Percentiles rank a stretch among this genome's conserved stretches.
Conservation (phyloP, 2,329 filamentous ascomycete genomes). For the Colletotrichum chrysophilum region DNA sequence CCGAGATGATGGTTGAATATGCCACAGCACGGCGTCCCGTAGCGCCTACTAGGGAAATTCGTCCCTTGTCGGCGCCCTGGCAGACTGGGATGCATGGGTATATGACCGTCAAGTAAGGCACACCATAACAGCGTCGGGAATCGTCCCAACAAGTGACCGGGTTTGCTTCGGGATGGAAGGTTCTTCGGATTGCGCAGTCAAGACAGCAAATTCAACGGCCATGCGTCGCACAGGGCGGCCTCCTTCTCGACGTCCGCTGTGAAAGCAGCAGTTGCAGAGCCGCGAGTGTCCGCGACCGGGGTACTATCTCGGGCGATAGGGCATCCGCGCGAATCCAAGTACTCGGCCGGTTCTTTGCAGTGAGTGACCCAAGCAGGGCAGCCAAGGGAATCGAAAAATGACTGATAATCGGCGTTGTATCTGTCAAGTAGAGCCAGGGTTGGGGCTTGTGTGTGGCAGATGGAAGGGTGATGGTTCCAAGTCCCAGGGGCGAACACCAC, state of each 20-base stretch:
- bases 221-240: not conserved
- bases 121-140: not conserved
- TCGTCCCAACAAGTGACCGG: conserved; percentile 17
- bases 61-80: conserved; percentile 7
- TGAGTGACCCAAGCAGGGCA: not conserved
- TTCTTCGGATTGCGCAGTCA: not conserved
- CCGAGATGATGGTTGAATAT: not conserved
- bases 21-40: not conserved
- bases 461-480: conserved; percentile 4
- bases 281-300: not conserved
- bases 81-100: conserved; percentile 15
- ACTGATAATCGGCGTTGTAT: not conserved
- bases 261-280: not conserved
- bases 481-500: conserved; percentile 11
- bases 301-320: not conserved
- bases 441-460: not conserved
- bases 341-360: conserved; percentile 6
- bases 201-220: not conserved
- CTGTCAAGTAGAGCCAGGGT: not conserved
- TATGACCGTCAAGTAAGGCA: not conserved
- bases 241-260: not conserved
- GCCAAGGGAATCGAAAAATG: not conserved
- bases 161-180: conserved; percentile 6
- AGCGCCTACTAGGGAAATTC: not conserved
- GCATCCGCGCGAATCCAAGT: not conserved